Conservation (phyloP, 768 basidiomycete genomes). For the Amanita polypyramis region DNA sequence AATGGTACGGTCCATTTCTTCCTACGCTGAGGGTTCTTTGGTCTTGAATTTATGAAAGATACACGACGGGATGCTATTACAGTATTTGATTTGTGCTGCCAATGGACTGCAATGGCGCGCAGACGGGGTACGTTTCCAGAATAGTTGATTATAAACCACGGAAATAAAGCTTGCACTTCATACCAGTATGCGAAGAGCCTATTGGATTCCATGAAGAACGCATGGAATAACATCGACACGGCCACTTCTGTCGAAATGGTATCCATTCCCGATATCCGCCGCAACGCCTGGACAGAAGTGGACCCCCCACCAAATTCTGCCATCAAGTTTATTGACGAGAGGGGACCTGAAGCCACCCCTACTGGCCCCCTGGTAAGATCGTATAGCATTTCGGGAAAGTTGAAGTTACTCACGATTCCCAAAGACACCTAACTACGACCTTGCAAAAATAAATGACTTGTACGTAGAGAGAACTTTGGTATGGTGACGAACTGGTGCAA, state of each 20-base stretch:
- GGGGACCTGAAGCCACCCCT: not conserved
- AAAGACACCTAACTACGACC: not conserved
- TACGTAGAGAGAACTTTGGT: not conserved
- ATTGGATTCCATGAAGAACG: not conserved
- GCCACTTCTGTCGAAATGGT: slow-evolving; percentile 3
- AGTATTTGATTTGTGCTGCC: not conserved
- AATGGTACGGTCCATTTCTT: not conserved
- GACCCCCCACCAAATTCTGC: not conserved
- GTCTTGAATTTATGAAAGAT: not conserved
- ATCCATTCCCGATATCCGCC: not conserved
- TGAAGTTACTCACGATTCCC: not conserved
- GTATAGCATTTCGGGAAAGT: not conserved
- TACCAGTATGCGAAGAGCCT: not conserved
- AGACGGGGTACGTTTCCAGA: not conserved
- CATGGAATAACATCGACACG: slow-evolving; percentile 4
- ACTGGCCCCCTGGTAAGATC: not conserved
- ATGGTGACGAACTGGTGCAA: not conserved
- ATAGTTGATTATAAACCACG: not conserved
- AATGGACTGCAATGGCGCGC: not conserved
- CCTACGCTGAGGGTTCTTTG: not conserved
- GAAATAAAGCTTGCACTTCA: not conserved
- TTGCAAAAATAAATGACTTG: not conserved
- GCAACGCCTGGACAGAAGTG: slow-evolving; percentile 1
- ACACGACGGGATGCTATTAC: not conserved
- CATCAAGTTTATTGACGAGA: not conserved